Base-by-base conservation (phyloP, 31 red algal genomes). In the Pterothamnion heteromorphum region DNA sequence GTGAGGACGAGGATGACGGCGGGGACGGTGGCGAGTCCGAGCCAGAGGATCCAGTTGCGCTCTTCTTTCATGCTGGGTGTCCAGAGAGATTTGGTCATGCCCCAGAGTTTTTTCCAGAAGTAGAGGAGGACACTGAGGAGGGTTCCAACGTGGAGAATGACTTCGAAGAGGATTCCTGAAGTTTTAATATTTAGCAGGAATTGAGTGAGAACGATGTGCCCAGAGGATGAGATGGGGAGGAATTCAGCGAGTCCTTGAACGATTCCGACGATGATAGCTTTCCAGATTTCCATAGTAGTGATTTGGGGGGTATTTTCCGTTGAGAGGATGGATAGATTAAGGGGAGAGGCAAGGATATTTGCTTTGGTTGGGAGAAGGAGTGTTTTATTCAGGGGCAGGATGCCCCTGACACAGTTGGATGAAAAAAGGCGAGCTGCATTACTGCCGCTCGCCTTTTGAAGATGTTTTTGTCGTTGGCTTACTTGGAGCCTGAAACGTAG, bases 161-260 rank as follows among this genome's bases (percentile, higher is more conserved):
- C 51, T n/a, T 64, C 51, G n/a, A 64, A 64, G 9, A n/a, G 51
- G n/a, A 24, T 32, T 24, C 80, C 80, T 26, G 9, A 14, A 14
- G 18, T 26, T 32, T 26, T 22, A 26, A 83, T 83, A 22, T 26
- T 26, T 32, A 83, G 30, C 18, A 83, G 80, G 30, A 28, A 83
- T 26, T 83, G 80, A 24, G 80, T 83, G 20, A 83, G 23, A 14
- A 83, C 80, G 30, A 83, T 83, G 23, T 83, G 80, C 21, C 80
- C 80, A 14, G 80, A 83, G 80, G 80, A 83, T 9, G 80, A 83
- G 30, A 83, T 83, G 22, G 80, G 80, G 9, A 83, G 30, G 30
- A 83, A 83, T 26, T 83, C 80, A 14, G 80, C 80, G 9, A 83
- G 30, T 14, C 80, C 80, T 32, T 83, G 80, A 14, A 83, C 80